phyloP scores from a whole-genome alignment of 192 early-diverging fungal genomes.

The Umbelopsis ramanniana region DNA sequence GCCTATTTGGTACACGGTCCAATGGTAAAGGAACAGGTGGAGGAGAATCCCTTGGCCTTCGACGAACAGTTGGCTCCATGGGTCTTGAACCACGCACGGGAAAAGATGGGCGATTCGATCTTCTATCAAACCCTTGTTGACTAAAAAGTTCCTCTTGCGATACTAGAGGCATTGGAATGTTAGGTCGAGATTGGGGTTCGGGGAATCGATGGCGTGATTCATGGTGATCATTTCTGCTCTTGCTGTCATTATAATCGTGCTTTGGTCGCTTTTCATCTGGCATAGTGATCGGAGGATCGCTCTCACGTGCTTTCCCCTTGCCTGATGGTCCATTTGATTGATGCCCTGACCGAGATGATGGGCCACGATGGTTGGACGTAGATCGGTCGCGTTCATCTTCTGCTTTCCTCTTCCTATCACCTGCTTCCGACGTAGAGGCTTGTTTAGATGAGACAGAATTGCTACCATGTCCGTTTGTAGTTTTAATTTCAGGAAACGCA shows the following conservation, averaged over 20 bases:
- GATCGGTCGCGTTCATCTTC: not conserved
- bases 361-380: not conserved
- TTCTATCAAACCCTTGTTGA: slow-evolving; percentile 3
- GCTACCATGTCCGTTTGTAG: not conserved
- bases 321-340: not conserved
- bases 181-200: not conserved
- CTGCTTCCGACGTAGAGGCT: not conserved
- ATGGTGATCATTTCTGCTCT: not conserved
- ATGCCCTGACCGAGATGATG: not conserved
- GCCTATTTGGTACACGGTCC: not conserved
- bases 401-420: not conserved
- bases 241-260: not conserved
- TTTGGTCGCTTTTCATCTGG: not conserved
- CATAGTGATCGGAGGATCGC: not conserved
- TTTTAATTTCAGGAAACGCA: not conserved
- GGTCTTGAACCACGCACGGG: not conserved
- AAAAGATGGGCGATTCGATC: not conserved
- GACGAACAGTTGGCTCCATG: not conserved
- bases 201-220: not conserved
- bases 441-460: not conserved
- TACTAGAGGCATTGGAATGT: not conserved
- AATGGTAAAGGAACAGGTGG: not conserved
- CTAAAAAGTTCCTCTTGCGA: slow-evolving; percentile 1
- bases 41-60: not conserved
- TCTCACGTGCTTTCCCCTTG: not conserved